Evolutionary conservation across 78 protist genomes (phyloP), one percentile per base, ranked within the genome.

Genomic region (Dictyostelium purpureum): DNA sequence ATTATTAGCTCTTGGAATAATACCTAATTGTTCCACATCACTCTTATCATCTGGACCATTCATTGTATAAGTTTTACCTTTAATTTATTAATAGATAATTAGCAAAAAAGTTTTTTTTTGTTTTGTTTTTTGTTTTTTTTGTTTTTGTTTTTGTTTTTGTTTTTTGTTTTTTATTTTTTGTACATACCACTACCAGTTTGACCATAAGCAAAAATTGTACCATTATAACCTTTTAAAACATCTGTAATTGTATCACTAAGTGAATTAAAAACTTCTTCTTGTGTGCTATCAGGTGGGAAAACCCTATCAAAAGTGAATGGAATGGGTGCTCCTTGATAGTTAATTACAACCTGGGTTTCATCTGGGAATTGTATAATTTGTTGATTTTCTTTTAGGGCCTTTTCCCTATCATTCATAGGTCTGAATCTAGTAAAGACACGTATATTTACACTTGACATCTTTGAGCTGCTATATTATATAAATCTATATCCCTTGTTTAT

Each of bases 131-230:
- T n/a, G n/a, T n/a, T n/a, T n/a, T n/a, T n/a, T n/a, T n/a, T n/a
- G n/a, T n/a, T n/a, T n/a, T n/a, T n/a, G n/a, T n/a, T n/a, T n/a
- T n/a, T n/a, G n/a, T n/a, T n/a, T n/a, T n/a, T n/a, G n/a, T n/a
- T n/a, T n/a, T n/a, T n/a, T n/a, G n/a, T n/a, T n/a, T n/a, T 47
- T 11, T 47, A 47, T 47, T 11, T 47, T 11, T 11, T 10, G 10
- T 10, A 47, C 6, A 47, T 47, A 11, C 6, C n/a, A 11, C 61
- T 52, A 40, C 90, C 83, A 14, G 95, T 82, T 54, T 81, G 93
- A 59, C 96, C 96, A 49, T 94, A 94, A 7, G 87, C 82, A 69
- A 94, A 88, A 21, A 88, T 76, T 9, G 94, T 94, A 47, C 87
- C 90, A 61, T 94, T 94, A 67, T 88, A 94, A 19, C 96, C 96